These are phyloP conservation scores for Hortaea werneckii DNA, from an alignment of 2,329 filamentous ascomycete species.

Conservation along the genomic window DNA sequence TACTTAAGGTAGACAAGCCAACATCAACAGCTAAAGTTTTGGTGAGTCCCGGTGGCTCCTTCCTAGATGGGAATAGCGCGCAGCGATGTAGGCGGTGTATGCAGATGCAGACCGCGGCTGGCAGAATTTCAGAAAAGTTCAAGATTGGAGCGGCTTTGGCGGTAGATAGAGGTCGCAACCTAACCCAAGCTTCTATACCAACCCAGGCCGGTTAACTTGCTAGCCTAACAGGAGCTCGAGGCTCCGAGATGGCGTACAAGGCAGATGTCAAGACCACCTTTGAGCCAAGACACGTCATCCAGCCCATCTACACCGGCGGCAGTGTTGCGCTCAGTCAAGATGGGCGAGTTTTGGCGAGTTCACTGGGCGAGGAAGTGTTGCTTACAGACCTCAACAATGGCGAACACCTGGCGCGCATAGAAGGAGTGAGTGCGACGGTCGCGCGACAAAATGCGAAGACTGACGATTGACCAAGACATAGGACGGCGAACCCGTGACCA, in stretches of 20 bases:
- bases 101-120: background rate
- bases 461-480: conserved; percentile 32
- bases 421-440: conserved; percentile 56
- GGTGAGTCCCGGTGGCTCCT: background rate
- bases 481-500: conserved; percentile 63
- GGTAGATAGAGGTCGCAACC: too few species aligned
- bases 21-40: too few species aligned
- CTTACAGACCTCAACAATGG: conserved; percentile 78
- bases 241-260: conserved; percentile 42
- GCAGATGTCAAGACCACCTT: conserved; percentile 72
- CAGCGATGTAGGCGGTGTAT: background rate
- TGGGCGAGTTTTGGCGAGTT: conserved; percentile 75
- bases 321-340: conserved; percentile 72
- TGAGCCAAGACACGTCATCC: conserved; percentile 69
- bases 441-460: conserved; percentile 12
- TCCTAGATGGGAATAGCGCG: background rate
- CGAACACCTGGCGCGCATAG: conserved; percentile 70
- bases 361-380: conserved; percentile 83
- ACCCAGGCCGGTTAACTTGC: too few species aligned
- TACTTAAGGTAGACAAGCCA: too few species aligned
- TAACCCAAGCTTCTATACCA: too few species aligned
- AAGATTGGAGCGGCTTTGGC: background rate
- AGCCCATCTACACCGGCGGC: conserved; percentile 89
- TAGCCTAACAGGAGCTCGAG: background rate
- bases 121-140: background rate